Conservation (phyloP, 257 asterid genomes). For the Jacaranda mimosifolia region DNA sequence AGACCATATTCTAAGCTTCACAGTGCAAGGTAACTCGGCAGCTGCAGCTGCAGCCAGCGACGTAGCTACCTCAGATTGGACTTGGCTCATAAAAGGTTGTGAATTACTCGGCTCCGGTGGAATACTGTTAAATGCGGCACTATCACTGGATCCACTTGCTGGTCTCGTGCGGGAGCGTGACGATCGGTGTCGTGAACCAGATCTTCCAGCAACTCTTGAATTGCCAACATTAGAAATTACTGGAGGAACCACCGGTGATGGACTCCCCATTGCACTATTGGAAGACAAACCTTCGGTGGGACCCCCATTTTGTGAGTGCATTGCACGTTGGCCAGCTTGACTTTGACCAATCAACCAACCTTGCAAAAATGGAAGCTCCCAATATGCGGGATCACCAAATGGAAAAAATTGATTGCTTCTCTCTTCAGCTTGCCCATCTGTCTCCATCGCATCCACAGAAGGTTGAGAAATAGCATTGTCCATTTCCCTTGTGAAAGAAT, state of each 20-base stretch:
- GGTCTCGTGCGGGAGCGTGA: slow-evolving; percentile 63
- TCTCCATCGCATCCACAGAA: slow-evolving; percentile 72
- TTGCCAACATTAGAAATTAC: slow-evolving; percentile 50
- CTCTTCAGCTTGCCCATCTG: slow-evolving; percentile 68
- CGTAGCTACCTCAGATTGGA: slow-evolving; percentile 84
- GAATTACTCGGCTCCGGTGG: slow-evolving; percentile 58
- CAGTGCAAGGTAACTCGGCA: slow-evolving; percentile 97
- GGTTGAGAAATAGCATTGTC: slow-evolving; percentile 57
- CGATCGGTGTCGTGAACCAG: slow-evolving; percentile 71
- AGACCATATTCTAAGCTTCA: slow-evolving; percentile 95
- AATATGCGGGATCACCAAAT: slow-evolving; percentile 82
- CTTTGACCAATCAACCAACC: slow-evolving; percentile 98
- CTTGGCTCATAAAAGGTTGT: slow-evolving; percentile 71
- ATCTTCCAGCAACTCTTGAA: slow-evolving; percentile 69
- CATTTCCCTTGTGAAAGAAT: slow-evolving; percentile 54
- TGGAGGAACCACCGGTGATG: slow-evolving; percentile 52
- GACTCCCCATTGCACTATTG: slow-evolving; percentile 53
- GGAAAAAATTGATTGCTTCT: slow-evolving; percentile 76
- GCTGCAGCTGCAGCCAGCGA: slow-evolving; percentile 95
- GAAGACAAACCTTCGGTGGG: slow-evolving; percentile 54
- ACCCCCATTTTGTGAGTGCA: slow-evolving; percentile 63
- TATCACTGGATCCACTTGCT: slow-evolving; percentile 54
- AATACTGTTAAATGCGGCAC: slow-evolving; percentile 52
- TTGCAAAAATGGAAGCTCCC: slow-evolving; percentile 96
- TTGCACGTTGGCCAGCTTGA: slow-evolving; percentile 78